Base-by-base conservation (phyloP, 768 basidiomycete species). In the Candolleomyces eurysporus region DNA sequence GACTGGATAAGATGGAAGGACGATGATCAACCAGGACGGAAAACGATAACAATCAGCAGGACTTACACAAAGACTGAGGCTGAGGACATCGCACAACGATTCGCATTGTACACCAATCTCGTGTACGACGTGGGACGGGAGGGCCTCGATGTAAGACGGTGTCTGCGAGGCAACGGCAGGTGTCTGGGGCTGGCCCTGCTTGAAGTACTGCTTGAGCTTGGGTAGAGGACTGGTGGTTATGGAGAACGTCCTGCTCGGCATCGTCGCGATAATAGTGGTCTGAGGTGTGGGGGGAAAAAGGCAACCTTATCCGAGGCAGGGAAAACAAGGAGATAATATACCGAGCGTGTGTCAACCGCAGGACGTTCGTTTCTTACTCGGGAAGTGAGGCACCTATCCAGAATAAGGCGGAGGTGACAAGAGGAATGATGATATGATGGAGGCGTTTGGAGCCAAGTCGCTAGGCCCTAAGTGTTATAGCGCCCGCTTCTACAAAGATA, bases 61-160 rank as follows among this genome's bases (percentile, higher is more conserved):
- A 65, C 62, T 19, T 43, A 61, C 53, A 46, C 57, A 68, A 42
- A 71, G 67, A 57, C 71, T 72, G 61, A 74, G 64, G 57, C 66
- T 69, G 30, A 74, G 67, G 19, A 72, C 64, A 56, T 72, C 73
- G 56, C 67, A 62, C n/a, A 69, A 59, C 48, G 61, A 65, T 31
- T 65, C 57, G 21, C 61, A 62, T 32, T 71, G 66, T 46, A 66
- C 60, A 4, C 68, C 74, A 39, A 75, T 69, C 22, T 66, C 69
- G 26, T 59, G 61, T 61, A 74, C 62, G 51, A 75, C 61, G 31
- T 63, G 66, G 36, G 42, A 61, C 16, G 71, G 71, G 51, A 71
- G 64, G 17, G 61, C 30, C 16, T 60, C 65, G 22, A 58, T 43
- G 56, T 50, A 22, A 39, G 55, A 50, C 5, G 36, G 36, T 21